A percentile compares a stretch with the other conserved stretches of the same genome.
Evolutionary conservation across 305 asterid species (phyloP).

Genomic region (Vinca major): DNA sequence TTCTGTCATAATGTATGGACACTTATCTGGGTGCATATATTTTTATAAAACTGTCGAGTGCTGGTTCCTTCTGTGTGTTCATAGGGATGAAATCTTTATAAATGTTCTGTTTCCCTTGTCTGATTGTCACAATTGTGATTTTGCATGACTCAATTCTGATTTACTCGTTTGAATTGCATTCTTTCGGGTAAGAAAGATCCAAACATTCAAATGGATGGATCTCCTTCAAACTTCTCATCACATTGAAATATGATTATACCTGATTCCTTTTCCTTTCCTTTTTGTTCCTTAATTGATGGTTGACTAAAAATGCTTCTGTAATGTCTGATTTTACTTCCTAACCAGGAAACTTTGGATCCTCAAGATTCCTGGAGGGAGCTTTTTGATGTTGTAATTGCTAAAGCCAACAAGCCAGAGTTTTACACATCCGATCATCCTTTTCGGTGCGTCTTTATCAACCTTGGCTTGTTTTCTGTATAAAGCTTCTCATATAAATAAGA

Average conservation of each 20-base stretch:
- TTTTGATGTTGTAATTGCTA: constrained; percentile 90
- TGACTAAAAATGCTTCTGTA: constrained; percentile 11
- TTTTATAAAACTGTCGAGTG: background rate
- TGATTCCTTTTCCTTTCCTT: background rate
- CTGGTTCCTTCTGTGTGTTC: background rate
- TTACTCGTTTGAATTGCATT: background rate
- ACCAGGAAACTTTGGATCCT: constrained; percentile 69
- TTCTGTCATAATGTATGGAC: background rate
- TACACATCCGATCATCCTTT: constrained; percentile 96
- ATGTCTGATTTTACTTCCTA: constrained; percentile 13
- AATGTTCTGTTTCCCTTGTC: background rate
- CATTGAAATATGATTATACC: background rate
- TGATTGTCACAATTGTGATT: background rate
- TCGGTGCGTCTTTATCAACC: constrained; percentile 42
- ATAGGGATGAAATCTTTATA: background rate
- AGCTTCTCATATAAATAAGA: background rate
- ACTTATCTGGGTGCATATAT: background rate
- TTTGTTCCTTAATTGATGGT: constrained; percentile 1
- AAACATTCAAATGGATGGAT: background rate
- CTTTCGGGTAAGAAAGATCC: background rate
- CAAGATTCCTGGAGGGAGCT: constrained; percentile 91
- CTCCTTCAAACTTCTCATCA: background rate
- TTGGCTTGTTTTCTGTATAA: background rate
- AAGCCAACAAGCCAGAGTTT: constrained; percentile 93
- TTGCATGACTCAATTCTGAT: background rate